Evolutionary conservation across 805 yeast species (phyloP).

Genomic region (Zygosaccharomyces kombuchaensis): DNA sequence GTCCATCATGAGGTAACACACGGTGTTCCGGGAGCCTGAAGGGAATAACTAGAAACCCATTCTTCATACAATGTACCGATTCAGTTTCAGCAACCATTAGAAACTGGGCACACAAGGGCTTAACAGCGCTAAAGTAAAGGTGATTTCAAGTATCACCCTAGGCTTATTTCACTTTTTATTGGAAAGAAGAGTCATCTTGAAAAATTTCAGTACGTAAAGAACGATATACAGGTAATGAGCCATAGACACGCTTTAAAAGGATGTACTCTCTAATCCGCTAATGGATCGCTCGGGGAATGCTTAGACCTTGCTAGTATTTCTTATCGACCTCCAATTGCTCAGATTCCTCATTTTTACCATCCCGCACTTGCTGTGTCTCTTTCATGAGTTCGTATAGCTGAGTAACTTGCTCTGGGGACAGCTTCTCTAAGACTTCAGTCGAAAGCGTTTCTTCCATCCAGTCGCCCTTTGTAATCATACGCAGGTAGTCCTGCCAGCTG

Average conservation of each 20-base stretch:
- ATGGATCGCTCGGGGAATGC: background rate
- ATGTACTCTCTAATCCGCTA: background rate
- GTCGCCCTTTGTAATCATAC: slow-evolving; percentile 51
- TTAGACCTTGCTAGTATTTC: background rate
- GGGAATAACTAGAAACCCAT: slow-evolving; percentile 36
- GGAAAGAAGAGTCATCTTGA: slow-evolving; percentile 1
- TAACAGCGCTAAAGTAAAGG: background rate
- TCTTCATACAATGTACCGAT: slow-evolving; percentile 27
- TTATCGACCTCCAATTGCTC: background rate
- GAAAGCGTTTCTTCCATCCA: slow-evolving; percentile 66
- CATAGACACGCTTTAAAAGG: background rate
- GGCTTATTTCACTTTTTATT: background rate
- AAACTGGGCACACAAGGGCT: background rate
- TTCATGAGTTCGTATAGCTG: slow-evolving; percentile 80
- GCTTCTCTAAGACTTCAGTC: slow-evolving; percentile 61
- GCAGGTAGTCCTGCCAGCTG: slow-evolving; percentile 87
- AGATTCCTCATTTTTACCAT: background rate
- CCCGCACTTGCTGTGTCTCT: slow-evolving; percentile 47
- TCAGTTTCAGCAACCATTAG: slow-evolving; percentile 6
- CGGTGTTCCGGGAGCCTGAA: slow-evolving; percentile 27
- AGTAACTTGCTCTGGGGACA: slow-evolving; percentile 86
- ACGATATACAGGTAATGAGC: background rate
- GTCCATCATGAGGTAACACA: slow-evolving; percentile 11
- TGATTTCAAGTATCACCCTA: background rate
- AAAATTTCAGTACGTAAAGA: slow-evolving; percentile 5